phyloP scores from a whole-genome alignment of 2,329 filamentous ascomycete genomes.

The Fusarium setosum region DNA sequence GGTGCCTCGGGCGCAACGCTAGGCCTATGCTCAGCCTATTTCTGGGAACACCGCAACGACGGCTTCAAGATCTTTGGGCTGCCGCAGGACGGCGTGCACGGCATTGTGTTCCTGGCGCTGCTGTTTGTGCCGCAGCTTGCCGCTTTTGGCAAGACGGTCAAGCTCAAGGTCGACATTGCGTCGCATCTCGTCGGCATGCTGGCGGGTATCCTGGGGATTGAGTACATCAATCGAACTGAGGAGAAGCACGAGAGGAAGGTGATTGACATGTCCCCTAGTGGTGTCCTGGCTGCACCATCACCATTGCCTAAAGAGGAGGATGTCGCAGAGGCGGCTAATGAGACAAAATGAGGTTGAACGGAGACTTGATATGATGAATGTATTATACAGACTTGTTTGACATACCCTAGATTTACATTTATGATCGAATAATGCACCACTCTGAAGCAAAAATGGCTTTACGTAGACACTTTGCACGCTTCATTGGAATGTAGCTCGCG shows the following conservation, averaged over 20 bases:
- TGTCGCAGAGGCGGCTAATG: neutral
- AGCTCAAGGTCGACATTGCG: slow-evolving; percentile 59
- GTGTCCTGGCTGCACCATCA: neutral
- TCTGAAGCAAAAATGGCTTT: neutral
- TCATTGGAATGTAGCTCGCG: slow-evolving; percentile 1
- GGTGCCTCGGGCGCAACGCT: slow-evolving; percentile 76
- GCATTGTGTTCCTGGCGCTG: slow-evolving; percentile 64
- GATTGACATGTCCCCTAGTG: slow-evolving; percentile 18
- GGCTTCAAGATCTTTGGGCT: slow-evolving; percentile 68
- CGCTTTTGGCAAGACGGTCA: slow-evolving; percentile 55
- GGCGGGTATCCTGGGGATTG: slow-evolving; percentile 57
- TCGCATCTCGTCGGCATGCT: slow-evolving; percentile 65
- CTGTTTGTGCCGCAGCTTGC: slow-evolving; percentile 63
- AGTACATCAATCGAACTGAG: slow-evolving; percentile 43
- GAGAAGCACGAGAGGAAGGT: slow-evolving; percentile 29
- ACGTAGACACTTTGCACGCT: neutral
- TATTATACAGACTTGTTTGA: slow-evolving; percentile 31
- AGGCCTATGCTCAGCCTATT: slow-evolving; percentile 71
- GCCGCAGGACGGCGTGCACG: slow-evolving; percentile 67
- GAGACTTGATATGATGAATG: slow-evolving; percentile 16
- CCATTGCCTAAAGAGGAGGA: neutral
- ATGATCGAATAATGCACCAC: slow-evolving; percentile 24
- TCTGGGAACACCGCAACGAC: slow-evolving; percentile 68
- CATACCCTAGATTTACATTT: slow-evolving; percentile 35
- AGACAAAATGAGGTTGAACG: slow-evolving; percentile 3